Base-by-base conservation (phyloP, 1,284 basidiomycete species). In the Xerocomus nothofagi region DNA sequence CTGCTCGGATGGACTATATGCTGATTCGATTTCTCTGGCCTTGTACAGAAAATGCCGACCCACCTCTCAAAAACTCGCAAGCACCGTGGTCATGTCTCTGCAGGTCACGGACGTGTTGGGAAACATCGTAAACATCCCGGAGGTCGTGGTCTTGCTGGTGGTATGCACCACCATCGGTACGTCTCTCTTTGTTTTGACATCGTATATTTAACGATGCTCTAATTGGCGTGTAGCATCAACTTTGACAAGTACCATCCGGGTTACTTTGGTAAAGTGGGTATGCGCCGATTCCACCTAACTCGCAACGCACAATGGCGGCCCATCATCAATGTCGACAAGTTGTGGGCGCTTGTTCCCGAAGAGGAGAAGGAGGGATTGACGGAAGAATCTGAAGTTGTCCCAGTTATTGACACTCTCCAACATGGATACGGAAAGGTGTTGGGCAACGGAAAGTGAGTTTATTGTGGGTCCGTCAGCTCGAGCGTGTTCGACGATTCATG, bases 141-240 rank as follows among this genome's bases (percentile, higher is more conserved):
- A 81, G 96, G 96, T 93, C 92, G 96, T 77, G 96, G 96, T 98
- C 90, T 98, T 69, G 96, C 96, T 79, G 97, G 96, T 94, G 96
- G 97, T 86, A 83, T 88, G 78, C 96, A 98, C 80, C 96, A 99
- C 82, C 97, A 99, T 88, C 82, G 96, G 88, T 91, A 67, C 65
- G 86, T 79, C 36, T 23, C 31, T 34, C 18, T n/a, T n/a, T 5
- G 14, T 24, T 36, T 34, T 45, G 18, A 36, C n/a, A n/a, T n/a
- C n/a, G n/a, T n/a, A n/a, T n/a, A n/a, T n/a, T 26, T 32, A 41
- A 39, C 47, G 24, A 12, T 30, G 17, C 21, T 23, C 15, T 27
- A 39, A 29, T 33, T 23, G 38, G 26, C 20, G 27, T 46, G 27
- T 60, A 90, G 88, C 54, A 91, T 84, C 66, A 91, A 92, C 77